Evolutionary conservation across 495 filamentous ascomycete species (phyloP).

Genomic region (Xylaria venustula): DNA sequence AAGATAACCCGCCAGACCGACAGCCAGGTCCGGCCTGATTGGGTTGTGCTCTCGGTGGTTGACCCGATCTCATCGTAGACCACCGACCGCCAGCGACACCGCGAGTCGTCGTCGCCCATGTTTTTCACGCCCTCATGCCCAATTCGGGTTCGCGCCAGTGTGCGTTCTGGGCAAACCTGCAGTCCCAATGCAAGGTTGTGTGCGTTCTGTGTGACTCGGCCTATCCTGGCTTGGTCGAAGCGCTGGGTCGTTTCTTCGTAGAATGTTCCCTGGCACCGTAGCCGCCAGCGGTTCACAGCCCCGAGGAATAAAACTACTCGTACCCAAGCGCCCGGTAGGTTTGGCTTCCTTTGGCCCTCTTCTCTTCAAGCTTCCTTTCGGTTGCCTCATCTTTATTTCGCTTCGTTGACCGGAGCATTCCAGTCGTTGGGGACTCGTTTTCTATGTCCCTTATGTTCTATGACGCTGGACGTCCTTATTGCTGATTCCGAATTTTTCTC

Average conservation of each 20-base stretch:
- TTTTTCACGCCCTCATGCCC: conserved; percentile 26
- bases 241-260: conserved; percentile 21
- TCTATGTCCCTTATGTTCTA: conserved; percentile 26
- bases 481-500: conserved; percentile 19
- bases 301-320: conserved; percentile 34
- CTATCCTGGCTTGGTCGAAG: conserved; percentile 24
- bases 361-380: conserved; percentile 36
- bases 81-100: conserved; percentile 14
- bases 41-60: conserved; percentile 14
- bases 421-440: conserved; percentile 37
- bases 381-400: conserved; percentile 35
- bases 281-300: conserved; percentile 24
- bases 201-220: conserved; percentile 21
- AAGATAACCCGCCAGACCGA: conserved; percentile 26
- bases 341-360: conserved; percentile 19
- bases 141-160: conserved; percentile 19
- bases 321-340: conserved; percentile 25
- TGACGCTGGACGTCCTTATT: conserved; percentile 44
- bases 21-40: conserved; percentile 11
- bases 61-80: conserved; percentile 19
- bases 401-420: conserved; percentile 54
- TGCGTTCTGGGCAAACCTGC: conserved; percentile 20
- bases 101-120: conserved; percentile 16
- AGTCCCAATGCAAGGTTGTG: conserved; percentile 22
- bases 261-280: conserved; percentile 19